Base-by-base conservation (phyloP, 768 basidiomycete species). In the Suillus spraguei region DNA sequence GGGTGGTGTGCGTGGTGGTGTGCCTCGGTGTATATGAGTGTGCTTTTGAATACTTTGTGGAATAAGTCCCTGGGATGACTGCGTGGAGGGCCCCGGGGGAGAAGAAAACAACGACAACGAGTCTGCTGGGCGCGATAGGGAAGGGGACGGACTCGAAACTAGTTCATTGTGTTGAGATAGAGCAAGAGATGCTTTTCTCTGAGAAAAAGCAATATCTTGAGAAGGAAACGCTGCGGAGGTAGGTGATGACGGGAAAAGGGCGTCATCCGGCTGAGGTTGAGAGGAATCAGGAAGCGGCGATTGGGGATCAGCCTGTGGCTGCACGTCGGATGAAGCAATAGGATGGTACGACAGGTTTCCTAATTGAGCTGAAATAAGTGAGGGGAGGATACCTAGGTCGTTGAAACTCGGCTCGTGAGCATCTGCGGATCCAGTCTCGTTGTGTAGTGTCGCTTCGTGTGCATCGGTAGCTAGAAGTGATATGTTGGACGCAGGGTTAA, bases 11-110 rank as follows among this genome's bases (percentile, higher is more conserved):
- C 17, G 47, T 4, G 67, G 63, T 50, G 69, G 72, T 1, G 68
- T 69, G 50, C 60, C 5, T 7, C 70, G 70, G 50, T 69, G 72
- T 33, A 73, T 50, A 22, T 75, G 71, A 7, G 73, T 70, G 10
- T 66, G 69, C 10, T 42, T 60, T 44, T 14, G 4, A 1, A 33
- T 13, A 32, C 39, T 9, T 14, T 49, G 28, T 11, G 17, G 44
- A 8, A 39, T 46, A 2, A 5, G 20, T 10, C 52, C 46, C 46
- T n/a, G 55, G 28, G 59, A 53, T 44, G 50, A 58, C 13, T 60
- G 54, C 61, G 16, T 62, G 4, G 59, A 44, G 4, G 58, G 66
- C 46, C 61, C 56, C 4, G 22, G 53, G 42, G 70, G 67, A 32
- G 67, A 67, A 2, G 70, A 68, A 28, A 71, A 67, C 24, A 63